Evolutionary conservation across 169 alveolate genomes (phyloP), one percentile per base, ranked within the genome.

Genomic region (Eimeria necatrix): DNA sequence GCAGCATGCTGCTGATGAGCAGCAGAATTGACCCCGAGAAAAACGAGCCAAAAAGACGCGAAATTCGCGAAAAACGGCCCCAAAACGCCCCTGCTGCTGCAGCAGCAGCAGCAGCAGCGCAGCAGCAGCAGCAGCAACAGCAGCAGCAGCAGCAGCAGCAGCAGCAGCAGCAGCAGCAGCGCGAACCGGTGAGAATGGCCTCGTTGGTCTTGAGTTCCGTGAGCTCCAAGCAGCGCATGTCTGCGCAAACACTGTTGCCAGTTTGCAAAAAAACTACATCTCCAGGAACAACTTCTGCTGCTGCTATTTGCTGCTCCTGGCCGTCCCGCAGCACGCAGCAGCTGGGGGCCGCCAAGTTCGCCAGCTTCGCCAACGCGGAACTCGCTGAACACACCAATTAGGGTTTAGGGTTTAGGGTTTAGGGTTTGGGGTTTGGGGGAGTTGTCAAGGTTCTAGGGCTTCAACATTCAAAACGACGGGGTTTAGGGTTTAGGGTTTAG

Each of bases 201-300:
- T 99, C 99, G 96, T 98, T 98, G 32, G 99, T 98, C 93, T 98
- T 97, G 80, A 99, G 96, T 94, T 98, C 99, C 48, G 94, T 97
- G 16, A 97, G 97, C 87, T 98, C 99, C 12, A 98, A 88, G 68
- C 98, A 76, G 70, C 99, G 97, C 93, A 98, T 95, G 96, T 99
- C 99, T 5, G 99, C 99, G 16, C 99, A 98, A 18, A 98, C 98
- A 24, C 97, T 97, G 93, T 98, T 99, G 10, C 99, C 99, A 3
- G 98, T 97, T 61, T 95, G 96, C 64, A 99, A 96, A 22, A 98
- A 81, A 41, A 99, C 98, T 49, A 98, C 95, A 95, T 98, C 99
- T 8, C 99, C 99, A 26, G 98, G 99, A 4, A 99, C 99, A 71
- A 98, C 98, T 52, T 97, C 98, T 78, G 96, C 96, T 24, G 99